A percentile compares a stretch with the other conserved stretches of the same genome.
Evolutionary conservation across 2,329 filamentous ascomycete species (phyloP).

Genomic region (Blastomyces percursus): DNA sequence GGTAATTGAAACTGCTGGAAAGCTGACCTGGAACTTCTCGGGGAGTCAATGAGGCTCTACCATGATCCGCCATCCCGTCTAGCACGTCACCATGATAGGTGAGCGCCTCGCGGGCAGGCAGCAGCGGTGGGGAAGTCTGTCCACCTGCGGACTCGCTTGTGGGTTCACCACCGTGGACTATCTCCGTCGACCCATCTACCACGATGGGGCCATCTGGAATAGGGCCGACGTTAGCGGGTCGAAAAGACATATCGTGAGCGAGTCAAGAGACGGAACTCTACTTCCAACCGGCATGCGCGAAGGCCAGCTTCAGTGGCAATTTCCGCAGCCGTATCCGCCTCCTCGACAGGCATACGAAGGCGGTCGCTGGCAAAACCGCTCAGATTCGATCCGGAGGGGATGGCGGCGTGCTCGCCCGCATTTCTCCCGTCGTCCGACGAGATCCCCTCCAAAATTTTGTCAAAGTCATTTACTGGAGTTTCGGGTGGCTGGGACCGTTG

Average conservation of each 20-base stretch:
- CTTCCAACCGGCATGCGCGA: not conserved
- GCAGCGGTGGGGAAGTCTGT: not conserved
- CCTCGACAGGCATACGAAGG: not conserved
- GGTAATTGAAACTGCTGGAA: not conserved
- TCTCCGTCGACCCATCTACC: not conserved
- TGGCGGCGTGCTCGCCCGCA: not conserved
- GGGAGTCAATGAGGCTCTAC: not conserved
- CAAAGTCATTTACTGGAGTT: too few relatives aligned
- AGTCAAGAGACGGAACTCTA: not conserved
- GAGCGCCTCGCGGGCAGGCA: not conserved
- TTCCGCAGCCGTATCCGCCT: not conserved
- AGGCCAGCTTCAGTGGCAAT: not conserved
- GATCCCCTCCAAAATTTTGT: too few relatives aligned
- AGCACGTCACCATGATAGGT: not conserved
- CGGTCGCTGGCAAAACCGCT: not conserved
- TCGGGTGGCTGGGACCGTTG: too few relatives aligned
- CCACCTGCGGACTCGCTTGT: not conserved
- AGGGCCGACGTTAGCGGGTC: not conserved
- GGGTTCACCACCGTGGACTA: not conserved
- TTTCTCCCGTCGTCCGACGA: not conserved
- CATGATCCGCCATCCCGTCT: not conserved
- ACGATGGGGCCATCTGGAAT: not conserved
- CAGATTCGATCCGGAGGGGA: not conserved
- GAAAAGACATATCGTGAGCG: not conserved
- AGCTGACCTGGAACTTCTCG: not conserved